phyloP scores from a whole-genome alignment of 768 basidiomycete species.

The Lentinula raphanica region DNA sequence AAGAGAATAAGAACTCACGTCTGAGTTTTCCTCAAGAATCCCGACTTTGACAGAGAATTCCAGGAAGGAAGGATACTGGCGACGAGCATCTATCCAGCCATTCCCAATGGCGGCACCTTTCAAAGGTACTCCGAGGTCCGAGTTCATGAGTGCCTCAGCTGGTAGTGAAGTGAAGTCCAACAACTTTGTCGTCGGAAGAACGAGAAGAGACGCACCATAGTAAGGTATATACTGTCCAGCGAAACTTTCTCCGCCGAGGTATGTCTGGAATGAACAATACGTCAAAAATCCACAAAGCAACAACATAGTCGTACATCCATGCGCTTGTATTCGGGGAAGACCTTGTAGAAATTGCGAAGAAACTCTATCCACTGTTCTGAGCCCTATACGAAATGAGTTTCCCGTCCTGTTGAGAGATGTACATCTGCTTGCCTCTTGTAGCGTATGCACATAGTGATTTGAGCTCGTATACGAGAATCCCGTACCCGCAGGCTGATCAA shows the following conservation, averaged over 20 bases:
- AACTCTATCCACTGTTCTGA: slow-evolving; percentile 78
- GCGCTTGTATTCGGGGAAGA: slow-evolving; percentile 83
- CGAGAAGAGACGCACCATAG: slow-evolving; percentile 53
- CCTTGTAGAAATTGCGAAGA: slow-evolving; percentile 77
- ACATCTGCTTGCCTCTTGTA: slow-evolving; percentile 45
- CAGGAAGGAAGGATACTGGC: slow-evolving; percentile 86
- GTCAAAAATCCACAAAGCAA: not conserved
- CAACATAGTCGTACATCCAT: slow-evolving; percentile 61
- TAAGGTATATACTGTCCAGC: slow-evolving; percentile 98
- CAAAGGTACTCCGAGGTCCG: slow-evolving; percentile 55
- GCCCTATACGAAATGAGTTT: slow-evolving; percentile 41
- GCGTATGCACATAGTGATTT: slow-evolving; percentile 76
- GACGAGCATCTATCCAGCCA: slow-evolving; percentile 91
- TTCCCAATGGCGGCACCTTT: slow-evolving; percentile 90
- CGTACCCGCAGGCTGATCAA: slow-evolving; percentile 97
- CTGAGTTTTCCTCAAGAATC: slow-evolving; percentile 65
- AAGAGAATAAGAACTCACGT: slow-evolving; percentile 36
- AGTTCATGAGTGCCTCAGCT: slow-evolving; percentile 76
- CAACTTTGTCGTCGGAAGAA: too few relatives aligned
- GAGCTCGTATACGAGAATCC: slow-evolving; percentile 90
- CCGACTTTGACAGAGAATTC: slow-evolving; percentile 82
- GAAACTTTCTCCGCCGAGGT: slow-evolving; percentile 92
- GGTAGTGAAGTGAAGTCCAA: not conserved
- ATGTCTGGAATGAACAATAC: slow-evolving; percentile 57
- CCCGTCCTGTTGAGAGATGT: not conserved